phyloP scores from a whole-genome alignment of 2,329 filamentous ascomycete species.

The Cladophialophora chaetospira region DNA sequence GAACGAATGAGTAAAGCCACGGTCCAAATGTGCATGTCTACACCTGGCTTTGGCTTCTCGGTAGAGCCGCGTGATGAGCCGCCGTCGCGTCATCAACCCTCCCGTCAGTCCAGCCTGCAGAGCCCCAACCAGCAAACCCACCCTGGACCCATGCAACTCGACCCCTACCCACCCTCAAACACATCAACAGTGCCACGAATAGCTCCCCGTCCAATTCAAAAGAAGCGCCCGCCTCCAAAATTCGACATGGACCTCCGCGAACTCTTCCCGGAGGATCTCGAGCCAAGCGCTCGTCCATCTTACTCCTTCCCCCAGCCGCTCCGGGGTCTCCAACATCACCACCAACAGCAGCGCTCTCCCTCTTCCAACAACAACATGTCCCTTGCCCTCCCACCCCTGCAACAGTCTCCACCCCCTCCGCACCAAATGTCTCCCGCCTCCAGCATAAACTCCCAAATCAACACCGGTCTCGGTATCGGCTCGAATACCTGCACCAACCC shows the following conservation, averaged over 20 bases:
- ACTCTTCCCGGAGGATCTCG: constrained; percentile 51
- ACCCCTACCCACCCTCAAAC: constrained; percentile 15
- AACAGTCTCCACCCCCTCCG: constrained; percentile 14
- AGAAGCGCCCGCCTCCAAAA: constrained; percentile 50
- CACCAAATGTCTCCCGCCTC: constrained; percentile 20
- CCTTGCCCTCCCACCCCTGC: neutral
- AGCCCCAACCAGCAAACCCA: constrained; percentile 3
- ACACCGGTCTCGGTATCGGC: constrained; percentile 19
- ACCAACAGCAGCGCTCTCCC: constrained; percentile 6
- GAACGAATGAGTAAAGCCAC: constrained; percentile 94
- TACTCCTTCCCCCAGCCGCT: constrained; percentile 23
- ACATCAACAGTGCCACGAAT: constrained; percentile 18
- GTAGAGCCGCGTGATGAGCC: constrained; percentile 18
- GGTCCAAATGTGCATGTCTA: constrained; percentile 89
- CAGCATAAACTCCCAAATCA: constrained; percentile 26
- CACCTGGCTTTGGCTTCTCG: constrained; percentile 70
- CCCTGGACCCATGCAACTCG: constrained; percentile 29
- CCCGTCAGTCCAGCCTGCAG: constrained; percentile 40
- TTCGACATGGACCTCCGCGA: constrained; percentile 62
- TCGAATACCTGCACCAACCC: constrained; percentile 4
- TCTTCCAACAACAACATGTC: neutral
- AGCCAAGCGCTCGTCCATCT: constrained; percentile 30
- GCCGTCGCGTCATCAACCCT: constrained; percentile 33
- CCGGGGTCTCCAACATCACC: constrained; percentile 13
- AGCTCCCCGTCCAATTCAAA: constrained; percentile 17